Conservation (phyloP, 176 grass and related monocot genomes). For the Juncus effusus region DNA sequence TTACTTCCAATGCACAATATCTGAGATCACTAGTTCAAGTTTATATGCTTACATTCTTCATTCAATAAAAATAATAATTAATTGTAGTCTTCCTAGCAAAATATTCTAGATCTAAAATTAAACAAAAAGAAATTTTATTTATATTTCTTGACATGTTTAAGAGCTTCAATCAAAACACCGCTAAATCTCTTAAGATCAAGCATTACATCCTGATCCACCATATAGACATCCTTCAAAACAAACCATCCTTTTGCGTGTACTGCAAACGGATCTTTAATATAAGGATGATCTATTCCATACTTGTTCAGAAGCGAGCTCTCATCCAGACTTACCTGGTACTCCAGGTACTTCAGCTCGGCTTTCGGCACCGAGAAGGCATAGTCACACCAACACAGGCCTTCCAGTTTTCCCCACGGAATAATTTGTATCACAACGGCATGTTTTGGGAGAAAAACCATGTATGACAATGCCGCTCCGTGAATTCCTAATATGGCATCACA, state of each 20-base stretch:
- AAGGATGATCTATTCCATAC: constrained; percentile 31
- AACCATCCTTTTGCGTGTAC: constrained; percentile 37
- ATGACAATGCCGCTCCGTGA: constrained; percentile 25
- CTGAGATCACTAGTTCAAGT: no score
- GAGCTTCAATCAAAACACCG: constrained; percentile 22
- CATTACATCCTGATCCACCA: constrained; percentile 16
- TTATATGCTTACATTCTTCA: no score
- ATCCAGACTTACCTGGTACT: constrained; percentile 27
- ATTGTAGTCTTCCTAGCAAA: no score
- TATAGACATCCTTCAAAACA: constrained; percentile 18
- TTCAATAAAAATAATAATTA: no score
- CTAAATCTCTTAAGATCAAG: constrained; percentile 28
- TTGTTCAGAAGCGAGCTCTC: constrained; percentile 32
- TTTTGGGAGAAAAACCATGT: constrained; percentile 33
- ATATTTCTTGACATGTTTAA: constrained; percentile 25
- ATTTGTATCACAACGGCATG: constrained; percentile 28
- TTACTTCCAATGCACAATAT: no score
- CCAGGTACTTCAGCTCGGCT: constrained; percentile 23
- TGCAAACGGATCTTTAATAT: constrained; percentile 22
- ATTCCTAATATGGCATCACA: constrained; percentile 31
- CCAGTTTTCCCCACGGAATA: constrained; percentile 25
- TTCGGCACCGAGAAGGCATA: constrained; percentile 14
- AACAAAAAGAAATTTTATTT: background rate
- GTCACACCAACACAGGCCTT: constrained; percentile 24
- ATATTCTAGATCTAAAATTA: no score